phyloP scores from a whole-genome alignment of 148 eudicot species.

The Chenopodium suecicum region DNA sequence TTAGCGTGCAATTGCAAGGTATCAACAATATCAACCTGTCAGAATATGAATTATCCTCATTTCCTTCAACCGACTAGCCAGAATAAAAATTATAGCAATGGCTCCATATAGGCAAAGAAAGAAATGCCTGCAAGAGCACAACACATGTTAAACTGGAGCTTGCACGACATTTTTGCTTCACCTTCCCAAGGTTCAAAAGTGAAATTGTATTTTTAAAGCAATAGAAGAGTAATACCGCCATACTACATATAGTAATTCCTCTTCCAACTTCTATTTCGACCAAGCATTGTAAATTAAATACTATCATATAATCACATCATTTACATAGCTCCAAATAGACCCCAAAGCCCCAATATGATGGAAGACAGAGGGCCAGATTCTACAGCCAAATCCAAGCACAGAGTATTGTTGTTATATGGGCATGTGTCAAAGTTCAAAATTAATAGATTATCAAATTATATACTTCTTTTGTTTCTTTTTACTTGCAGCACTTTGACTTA shows the following conservation, averaged over 20 bases:
- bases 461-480: too few relatives aligned
- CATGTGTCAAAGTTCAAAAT: background rate
- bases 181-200: background rate
- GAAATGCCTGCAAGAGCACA: conserved; percentile 77
- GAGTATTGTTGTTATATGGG: background rate
- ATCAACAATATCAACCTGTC: conserved; percentile 52
- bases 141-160: conserved; percentile 7
- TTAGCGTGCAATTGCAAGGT: background rate
- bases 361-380: background rate
- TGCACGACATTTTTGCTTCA: conserved; percentile 7
- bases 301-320: too few relatives aligned
- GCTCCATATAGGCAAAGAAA: conserved; percentile 84
- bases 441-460: conserved; percentile 1
- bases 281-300: background rate
- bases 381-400: background rate
- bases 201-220: background rate
- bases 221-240: background rate
- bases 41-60: conserved; percentile 60
- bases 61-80: conserved; percentile 90
- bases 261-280: background rate
- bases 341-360: background rate
- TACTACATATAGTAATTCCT: background rate
- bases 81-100: conserved; percentile 69
- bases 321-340: background rate
- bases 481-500: too few relatives aligned